These are phyloP conservation scores for Neurospora tetraspora DNA, from an alignment of 495 filamentous ascomycete genomes.

Conservation along the genomic window DNA sequence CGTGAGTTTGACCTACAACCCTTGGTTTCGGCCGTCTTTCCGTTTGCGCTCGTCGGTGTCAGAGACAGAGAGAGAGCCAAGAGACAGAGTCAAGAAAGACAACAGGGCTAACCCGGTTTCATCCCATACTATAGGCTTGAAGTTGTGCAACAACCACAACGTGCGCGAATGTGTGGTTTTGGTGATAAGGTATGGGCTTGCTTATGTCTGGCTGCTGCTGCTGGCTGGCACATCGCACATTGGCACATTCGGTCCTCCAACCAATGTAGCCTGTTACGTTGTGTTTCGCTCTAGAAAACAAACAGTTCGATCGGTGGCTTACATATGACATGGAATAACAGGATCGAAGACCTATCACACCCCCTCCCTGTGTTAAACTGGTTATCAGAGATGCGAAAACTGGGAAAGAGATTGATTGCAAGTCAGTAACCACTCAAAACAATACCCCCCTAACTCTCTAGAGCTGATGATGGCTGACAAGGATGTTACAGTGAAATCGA, in stretches of 20 bases:
- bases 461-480: background rate
- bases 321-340: slow-evolving; percentile 22
- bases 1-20: slow-evolving; percentile 12
- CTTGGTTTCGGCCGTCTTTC: background rate
- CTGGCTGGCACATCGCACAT: background rate
- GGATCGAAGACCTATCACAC: slow-evolving; percentile 94
- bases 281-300: background rate
- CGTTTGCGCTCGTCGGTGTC: background rate
- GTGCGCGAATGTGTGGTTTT: slow-evolving; percentile 98
- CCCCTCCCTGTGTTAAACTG: slow-evolving; percentile 83
- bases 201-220: background rate
- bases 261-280: background rate
- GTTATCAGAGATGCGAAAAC: slow-evolving; percentile 70
- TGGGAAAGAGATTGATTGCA: slow-evolving; percentile 80
- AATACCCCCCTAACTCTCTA: background rate
- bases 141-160: slow-evolving; percentile 85
- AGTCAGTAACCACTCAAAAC: slow-evolving; percentile 45
- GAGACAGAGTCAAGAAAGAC: background rate
- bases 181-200: slow-evolving; percentile 71
- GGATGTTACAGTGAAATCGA: slow-evolving; percentile 46
- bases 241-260: background rate
- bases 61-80: background rate
- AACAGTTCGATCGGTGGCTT: background rate
- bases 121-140: slow-evolving; percentile 45
- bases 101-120: slow-evolving; percentile 1